phyloP scores from a whole-genome alignment of 2,329 filamentous ascomycete genomes.

The Pyrenophora teres region DNA sequence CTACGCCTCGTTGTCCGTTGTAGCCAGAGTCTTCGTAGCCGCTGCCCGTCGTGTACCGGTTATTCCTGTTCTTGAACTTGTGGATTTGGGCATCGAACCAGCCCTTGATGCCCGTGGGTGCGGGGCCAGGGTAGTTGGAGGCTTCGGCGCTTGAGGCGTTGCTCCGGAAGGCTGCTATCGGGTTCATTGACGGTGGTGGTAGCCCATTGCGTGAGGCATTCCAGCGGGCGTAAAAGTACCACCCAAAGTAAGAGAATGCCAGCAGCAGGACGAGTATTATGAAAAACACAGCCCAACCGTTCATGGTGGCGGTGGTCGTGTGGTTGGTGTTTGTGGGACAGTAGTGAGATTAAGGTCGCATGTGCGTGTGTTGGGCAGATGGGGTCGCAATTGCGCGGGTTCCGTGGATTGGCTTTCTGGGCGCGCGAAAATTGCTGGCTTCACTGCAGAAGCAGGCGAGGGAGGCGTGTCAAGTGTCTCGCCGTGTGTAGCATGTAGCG shows the following conservation, averaged over 20 bases:
- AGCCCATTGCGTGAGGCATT: constrained; percentile 76
- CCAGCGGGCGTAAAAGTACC: constrained; percentile 72
- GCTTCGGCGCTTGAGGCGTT: constrained; percentile 25
- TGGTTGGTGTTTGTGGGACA: background rate
- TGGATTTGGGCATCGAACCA: constrained; percentile 73
- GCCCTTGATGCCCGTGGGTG: constrained; percentile 66
- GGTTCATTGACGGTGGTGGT: constrained; percentile 72
- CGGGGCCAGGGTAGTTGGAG: constrained; percentile 58
- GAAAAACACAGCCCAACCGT: constrained; percentile 63
- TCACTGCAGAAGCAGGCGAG: background rate
- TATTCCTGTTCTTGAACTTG: constrained; percentile 67
- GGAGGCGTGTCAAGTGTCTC: background rate
- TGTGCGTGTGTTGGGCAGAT: constrained; percentile 14
- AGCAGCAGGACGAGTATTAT: constrained; percentile 71
- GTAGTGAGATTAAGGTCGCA: constrained; percentile 10
- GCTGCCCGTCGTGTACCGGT: constrained; percentile 69
- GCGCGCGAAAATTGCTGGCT: background rate
- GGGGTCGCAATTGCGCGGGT: constrained; percentile 15
- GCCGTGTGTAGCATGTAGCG: constrained; percentile 1
- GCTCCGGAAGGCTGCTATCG: constrained; percentile 70
- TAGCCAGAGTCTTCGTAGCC: constrained; percentile 71
- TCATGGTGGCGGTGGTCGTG: constrained; percentile 37
- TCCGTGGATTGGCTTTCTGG: constrained; percentile 4
- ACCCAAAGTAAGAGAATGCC: constrained; percentile 66
- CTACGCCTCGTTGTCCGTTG: constrained; percentile 24